These are phyloP conservation scores for Asterella californica DNA, from an alignment of 225 moss, liverwort and hornwort genomes.

Conservation along the genomic window DNA sequence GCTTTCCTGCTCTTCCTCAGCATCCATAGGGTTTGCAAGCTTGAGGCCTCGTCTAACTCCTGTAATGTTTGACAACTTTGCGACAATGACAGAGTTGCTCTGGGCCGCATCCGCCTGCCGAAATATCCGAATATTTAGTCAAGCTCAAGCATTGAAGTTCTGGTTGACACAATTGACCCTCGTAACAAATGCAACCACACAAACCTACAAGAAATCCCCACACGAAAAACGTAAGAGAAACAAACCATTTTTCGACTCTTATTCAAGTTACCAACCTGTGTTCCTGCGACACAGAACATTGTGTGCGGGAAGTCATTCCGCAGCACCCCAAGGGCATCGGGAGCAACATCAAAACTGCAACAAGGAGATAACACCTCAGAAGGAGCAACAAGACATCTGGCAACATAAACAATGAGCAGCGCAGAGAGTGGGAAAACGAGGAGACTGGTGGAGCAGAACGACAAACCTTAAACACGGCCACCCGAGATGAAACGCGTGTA, in stretches of 20 bases:
- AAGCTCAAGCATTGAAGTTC: not conserved
- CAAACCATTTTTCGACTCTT: not conserved
- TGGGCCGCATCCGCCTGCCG: constrained; percentile 72
- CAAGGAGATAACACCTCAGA: not conserved
- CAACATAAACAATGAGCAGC: not conserved
- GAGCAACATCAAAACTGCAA: constrained; percentile 76
- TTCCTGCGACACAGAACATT: constrained; percentile 75
- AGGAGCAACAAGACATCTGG: not conserved
- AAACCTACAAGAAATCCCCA: not conserved
- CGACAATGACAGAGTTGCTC: constrained; percentile 69
- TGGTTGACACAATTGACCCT: not conserved
- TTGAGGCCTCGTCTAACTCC: constrained; percentile 63
- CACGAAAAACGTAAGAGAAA: not conserved
- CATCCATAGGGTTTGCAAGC: constrained; percentile 53
- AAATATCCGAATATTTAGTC: not conserved
- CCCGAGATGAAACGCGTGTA: constrained; percentile 89
- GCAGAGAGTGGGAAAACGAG: not conserved
- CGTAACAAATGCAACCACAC: not conserved
- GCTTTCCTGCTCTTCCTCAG: constrained; percentile 56
- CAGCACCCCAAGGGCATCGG: constrained; percentile 73
- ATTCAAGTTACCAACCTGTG: constrained; percentile 53
- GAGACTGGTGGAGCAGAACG: not conserved
- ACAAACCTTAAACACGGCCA: constrained; percentile 96
- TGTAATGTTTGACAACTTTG: constrained; percentile 71
- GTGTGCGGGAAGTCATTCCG: constrained; percentile 89